Base-by-base conservation (phyloP, 2,329 filamentous ascomycete species). In the Balansia obtecta region DNA sequence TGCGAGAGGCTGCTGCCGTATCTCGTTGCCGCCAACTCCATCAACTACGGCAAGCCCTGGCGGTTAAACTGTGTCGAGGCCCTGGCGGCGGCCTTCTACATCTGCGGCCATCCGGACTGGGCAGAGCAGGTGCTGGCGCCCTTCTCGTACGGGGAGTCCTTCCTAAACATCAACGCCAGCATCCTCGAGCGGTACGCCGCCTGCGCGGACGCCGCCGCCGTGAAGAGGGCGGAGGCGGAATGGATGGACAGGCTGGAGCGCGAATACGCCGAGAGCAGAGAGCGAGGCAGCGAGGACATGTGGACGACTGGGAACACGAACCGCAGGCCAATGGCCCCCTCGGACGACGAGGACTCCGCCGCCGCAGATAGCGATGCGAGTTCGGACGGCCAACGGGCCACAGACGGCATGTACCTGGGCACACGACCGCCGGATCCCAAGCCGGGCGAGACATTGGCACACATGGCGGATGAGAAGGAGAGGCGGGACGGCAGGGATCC, bases 21-120 rank as follows among this genome's bases (percentile, higher is more conserved):
- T 66, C 82, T 98, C 8, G 90, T 98, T 46, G 93, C 93, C 6
- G 93, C 93, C 45, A 98, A 98, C 65, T 85, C 86, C 1, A 93
- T 96, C 62, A 98, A 98, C 70, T 98, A 98, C 69, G 93, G 93
- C 53, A 87, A 88, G 62, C 93, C 93, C 5, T 96, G 90, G 87
- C 77, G 90, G 50, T 67, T 98, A 55, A 98, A 98, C 67, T 98
- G 93, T 60, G 93, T 89, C 32, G 93, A 98, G 71, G 93, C 93
- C 4, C 73, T 98, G 45, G 93, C 89, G 0, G 91, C 93, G 3
- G 88, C 87, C 20, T 98, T 95, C 63, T 87, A 79, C 61, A 98
- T 98, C 56, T 97, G 91, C 60, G 88, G 93, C 4, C 88, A 93
- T 61, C 66, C 78, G 7, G 91, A 96, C 47, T 98, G 93, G 93